Evolutionary conservation across 2,329 filamentous ascomycete genomes (phyloP), one percentile per base, ranked within the genome.

Genomic region (Tolypocladium guangdongense): DNA sequence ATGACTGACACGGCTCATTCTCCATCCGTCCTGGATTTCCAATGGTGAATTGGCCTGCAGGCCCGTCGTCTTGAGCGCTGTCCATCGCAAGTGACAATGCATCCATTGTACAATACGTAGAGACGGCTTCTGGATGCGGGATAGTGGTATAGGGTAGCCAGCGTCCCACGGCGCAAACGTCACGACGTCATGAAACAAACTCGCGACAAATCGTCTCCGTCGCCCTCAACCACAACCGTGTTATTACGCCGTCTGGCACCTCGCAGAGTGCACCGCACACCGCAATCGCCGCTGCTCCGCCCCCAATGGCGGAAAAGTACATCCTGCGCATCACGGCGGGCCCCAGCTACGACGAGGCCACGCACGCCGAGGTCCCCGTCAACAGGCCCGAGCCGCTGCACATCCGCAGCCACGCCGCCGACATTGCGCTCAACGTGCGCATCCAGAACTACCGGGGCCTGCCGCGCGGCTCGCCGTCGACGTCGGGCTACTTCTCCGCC

Each of bases 311-410:
- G 20, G 80, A 86, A 55, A 85, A 88, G 60, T 96, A 93, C 69
- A 78, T 88, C 50, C 78, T 97, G 57, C 82, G 81, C 59, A 85
- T 96, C 53, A 95, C 90, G 0, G 89, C 89, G 1, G 92, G 92
- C 2, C 77, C 87, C 2, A 74, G 75, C 58, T 95, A 96, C 71
- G 82, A 93, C 65, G 69, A 77, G 36, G 69, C 76, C n/a, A 79
- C 80, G n/a, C 90, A 96, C 62, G 71, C 83, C 56, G 73, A 82
- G 32, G 84, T 96, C 11, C 78, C 80, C 4, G 87, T 96, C 66
- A 97, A 96, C 71, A 77, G 75, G 12, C 68, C 84, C 32, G 69
- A 81, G 54, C 78, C 84, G 0, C 65, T 87, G 2, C 73, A 71
- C 27, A 82, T 96, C 61, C 76, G 78, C 24, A 84, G 80, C 47